Percentiles rank a stretch among this genome's conserved stretches.
These are phyloP conservation scores for Fusarium incarnatum DNA, from an alignment of 2,329 filamentous ascomycete species.

Conservation along the genomic window DNA sequence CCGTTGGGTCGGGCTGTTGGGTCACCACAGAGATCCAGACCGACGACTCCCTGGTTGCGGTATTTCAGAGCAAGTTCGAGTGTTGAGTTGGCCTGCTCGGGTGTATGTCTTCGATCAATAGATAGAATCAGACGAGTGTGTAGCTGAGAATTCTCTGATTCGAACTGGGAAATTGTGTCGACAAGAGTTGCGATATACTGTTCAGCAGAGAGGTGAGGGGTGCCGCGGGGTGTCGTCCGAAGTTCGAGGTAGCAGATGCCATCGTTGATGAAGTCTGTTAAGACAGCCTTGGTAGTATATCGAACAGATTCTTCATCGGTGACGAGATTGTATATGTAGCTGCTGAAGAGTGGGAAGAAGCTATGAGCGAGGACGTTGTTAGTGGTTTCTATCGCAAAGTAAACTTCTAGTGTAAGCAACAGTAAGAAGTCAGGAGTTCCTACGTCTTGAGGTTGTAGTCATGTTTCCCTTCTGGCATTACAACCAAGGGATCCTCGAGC, in stretches of 20 bases:
- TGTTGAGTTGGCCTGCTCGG: slow-evolving; percentile 69
- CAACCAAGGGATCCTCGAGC: slow-evolving; percentile 74
- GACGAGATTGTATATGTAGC: slow-evolving; percentile 82
- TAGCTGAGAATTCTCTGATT: slow-evolving; percentile 58
- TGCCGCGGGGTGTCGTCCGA: slow-evolving; percentile 79
- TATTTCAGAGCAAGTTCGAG: slow-evolving; percentile 72
- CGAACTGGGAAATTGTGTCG: slow-evolving; percentile 67
- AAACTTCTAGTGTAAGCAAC: neutral
- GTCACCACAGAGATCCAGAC: slow-evolving; percentile 83
- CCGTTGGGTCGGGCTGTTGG: slow-evolving; percentile 65
- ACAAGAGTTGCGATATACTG: slow-evolving; percentile 76
- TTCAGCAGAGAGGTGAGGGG: slow-evolving; percentile 68
- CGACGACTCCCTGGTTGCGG: slow-evolving; percentile 69
- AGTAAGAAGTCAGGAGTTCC: slow-evolving; percentile 32
- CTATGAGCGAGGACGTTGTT: slow-evolving; percentile 53
- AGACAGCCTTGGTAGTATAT: slow-evolving; percentile 73
- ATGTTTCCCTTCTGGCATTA: slow-evolving; percentile 77
- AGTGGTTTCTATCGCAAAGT: neutral
- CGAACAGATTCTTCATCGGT: slow-evolving; percentile 69
- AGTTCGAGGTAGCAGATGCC: slow-evolving; percentile 83
- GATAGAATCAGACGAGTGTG: slow-evolving; percentile 77
- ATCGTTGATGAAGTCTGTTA: slow-evolving; percentile 74
- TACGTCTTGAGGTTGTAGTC: slow-evolving; percentile 78
- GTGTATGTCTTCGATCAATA: slow-evolving; percentile 74
- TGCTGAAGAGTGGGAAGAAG: slow-evolving; percentile 83